Evolutionary conservation across 768 basidiomycete genomes (phyloP).

Genomic region (Serendipita sp.): DNA sequence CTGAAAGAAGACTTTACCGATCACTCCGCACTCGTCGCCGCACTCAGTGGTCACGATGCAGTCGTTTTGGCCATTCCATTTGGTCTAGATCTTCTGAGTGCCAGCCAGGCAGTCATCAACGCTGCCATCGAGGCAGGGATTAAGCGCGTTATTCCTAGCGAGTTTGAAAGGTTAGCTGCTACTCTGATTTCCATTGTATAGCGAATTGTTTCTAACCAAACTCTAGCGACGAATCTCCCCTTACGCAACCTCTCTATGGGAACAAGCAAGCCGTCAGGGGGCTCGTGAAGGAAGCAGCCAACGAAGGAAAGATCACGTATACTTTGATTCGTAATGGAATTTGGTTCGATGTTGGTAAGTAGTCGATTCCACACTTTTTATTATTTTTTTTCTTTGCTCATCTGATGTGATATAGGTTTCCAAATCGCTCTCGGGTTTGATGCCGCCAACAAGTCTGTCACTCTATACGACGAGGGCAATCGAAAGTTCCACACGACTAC

Average conservation of each 20-base stretch:
- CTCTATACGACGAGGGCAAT: neutral
- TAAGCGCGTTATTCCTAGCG: neutral
- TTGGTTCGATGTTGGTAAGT: neutral
- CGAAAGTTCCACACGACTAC: slow-evolving; percentile 1
- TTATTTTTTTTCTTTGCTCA: neutral
- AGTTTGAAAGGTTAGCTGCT: neutral
- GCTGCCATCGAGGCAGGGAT: slow-evolving; percentile 1
- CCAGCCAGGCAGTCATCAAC: neutral
- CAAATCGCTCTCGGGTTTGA: neutral
- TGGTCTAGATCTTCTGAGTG: neutral
- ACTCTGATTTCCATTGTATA: neutral
- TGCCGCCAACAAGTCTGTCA: neutral
- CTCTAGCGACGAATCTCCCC: neutral
- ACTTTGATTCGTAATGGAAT: neutral
- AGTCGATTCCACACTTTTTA: too few relatives aligned
- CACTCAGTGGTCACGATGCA: neutral
- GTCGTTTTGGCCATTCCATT: neutral
- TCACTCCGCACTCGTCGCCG: neutral
- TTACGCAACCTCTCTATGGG: neutral
- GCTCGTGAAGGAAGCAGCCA: neutral
- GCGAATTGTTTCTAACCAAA: neutral
- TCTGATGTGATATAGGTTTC: neutral
- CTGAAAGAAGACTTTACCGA: neutral
- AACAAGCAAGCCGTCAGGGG: neutral
- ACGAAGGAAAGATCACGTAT: neutral